A percentile compares a stretch with the other conserved stretches of the same genome.
Evolutionary conservation across 192 early-diverging fungal genomes (phyloP).

Genomic region (Rhizophagus prolifer): DNA sequence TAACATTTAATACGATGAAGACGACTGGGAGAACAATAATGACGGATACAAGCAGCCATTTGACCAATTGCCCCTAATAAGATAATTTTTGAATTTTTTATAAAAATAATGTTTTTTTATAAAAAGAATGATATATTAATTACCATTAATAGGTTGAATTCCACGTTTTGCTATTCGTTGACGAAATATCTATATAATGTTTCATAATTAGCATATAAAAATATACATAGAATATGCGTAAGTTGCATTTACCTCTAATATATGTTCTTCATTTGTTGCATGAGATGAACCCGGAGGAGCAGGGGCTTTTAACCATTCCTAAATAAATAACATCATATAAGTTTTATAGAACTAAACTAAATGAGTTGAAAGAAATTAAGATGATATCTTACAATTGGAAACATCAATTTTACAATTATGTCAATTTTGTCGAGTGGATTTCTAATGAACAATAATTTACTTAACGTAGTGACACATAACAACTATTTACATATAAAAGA

Average conservation of each 20-base stretch:
- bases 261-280: not conserved
- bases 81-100: too few species aligned
- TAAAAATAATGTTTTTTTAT: not conserved
- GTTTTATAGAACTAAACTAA: not conserved
- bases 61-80: conserved; percentile 8
- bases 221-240: not conserved
- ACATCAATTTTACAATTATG: not conserved
- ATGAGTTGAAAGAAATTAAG: too few species aligned
- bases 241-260: conserved; percentile 9
- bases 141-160: conserved; percentile 14
- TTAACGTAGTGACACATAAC: not conserved
- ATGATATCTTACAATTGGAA: conserved; percentile 4
- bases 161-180: not conserved
- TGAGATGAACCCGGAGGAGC: conserved; percentile 1
- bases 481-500: conserved; percentile 1
- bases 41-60: conserved; percentile 34
- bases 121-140: not conserved
- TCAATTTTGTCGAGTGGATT: not conserved
- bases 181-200: not conserved
- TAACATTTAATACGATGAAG: conserved; percentile 27
- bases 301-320: conserved; percentile 2
- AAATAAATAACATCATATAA: not conserved
- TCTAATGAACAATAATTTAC: conserved; percentile 10
- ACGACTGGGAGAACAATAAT: conserved; percentile 37
- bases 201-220: not conserved